These are phyloP conservation scores for Micractinium sp. DNA, from an alignment of 139 green algal species.

Conservation along the genomic window DNA sequence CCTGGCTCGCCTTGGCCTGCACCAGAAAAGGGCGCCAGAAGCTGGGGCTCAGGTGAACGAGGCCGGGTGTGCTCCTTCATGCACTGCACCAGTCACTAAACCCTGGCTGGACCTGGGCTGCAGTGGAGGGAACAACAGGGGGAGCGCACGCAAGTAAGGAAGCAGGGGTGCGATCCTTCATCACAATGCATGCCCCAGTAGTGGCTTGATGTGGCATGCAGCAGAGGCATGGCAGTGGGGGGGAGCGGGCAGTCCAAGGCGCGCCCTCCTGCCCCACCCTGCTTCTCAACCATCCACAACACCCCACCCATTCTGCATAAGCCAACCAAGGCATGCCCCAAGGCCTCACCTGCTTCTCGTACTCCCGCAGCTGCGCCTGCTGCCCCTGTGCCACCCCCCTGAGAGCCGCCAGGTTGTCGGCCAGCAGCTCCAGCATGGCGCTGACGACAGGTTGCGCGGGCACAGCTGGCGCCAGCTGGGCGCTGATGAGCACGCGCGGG, in stretches of 20 bases:
- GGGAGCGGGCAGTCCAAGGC: too few species aligned
- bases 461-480: neutral
- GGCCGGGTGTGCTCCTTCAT: neutral
- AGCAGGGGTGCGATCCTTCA: too few species aligned
- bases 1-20: neutral
- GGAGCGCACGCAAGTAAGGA: too few species aligned
- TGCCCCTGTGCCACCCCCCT: too few species aligned
- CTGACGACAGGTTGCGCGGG: neutral
- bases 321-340: neutral
- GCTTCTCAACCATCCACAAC: neutral
- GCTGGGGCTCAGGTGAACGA: neutral
- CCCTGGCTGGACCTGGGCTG: too few species aligned
- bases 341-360: slow-evolving; percentile 10
- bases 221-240: too few species aligned
- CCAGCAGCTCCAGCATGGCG: slow-evolving; percentile 23
- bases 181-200: too few species aligned
- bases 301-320: neutral
- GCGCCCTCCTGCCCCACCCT: too few species aligned
- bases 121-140: too few species aligned
- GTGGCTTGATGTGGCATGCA: too few species aligned
- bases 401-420: slow-evolving; percentile 10
- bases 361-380: neutral
- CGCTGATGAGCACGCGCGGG: neutral
- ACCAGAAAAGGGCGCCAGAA: neutral
- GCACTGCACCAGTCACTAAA: neutral